phyloP scores from a whole-genome alignment of 2,329 filamentous ascomycete species.

The Cladosporium sp. region DNA sequence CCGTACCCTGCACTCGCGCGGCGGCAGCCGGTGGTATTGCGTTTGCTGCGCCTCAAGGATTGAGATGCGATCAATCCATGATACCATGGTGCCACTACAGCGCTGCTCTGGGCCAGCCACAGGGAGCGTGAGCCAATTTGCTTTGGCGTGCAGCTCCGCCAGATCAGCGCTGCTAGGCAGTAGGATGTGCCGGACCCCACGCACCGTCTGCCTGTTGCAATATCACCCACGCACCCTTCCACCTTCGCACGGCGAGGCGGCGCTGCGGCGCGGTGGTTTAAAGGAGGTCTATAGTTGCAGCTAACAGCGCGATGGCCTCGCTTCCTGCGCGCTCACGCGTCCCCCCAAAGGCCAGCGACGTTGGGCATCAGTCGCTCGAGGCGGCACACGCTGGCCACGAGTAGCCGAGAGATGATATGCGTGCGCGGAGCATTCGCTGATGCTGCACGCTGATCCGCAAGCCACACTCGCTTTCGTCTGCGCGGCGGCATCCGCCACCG shows the following conservation, averaged over 20 bases:
- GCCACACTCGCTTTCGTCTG: neutral
- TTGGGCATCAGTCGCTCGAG: slow-evolving; percentile 7
- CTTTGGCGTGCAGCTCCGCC: slow-evolving; percentile 1
- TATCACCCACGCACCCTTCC: slow-evolving; percentile 8
- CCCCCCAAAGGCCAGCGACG: neutral
- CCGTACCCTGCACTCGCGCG: neutral
- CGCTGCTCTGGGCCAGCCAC: slow-evolving; percentile 7
- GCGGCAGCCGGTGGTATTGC: neutral
- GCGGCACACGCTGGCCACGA: neutral
- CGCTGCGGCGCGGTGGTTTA: neutral
- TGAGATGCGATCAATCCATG: neutral
- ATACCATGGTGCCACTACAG: slow-evolving; percentile 7
- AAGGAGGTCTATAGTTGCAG: neutral
- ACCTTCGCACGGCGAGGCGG: neutral
- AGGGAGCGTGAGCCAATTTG: slow-evolving; percentile 4
- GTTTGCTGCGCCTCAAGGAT: slow-evolving; percentile 10
- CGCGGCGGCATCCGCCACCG: neutral
- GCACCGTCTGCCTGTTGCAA: slow-evolving; percentile 2
- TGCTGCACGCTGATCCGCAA: neutral
- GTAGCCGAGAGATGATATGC: neutral
- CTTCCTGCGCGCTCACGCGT: neutral
- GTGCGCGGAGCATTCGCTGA: neutral
- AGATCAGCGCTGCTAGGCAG: slow-evolving; percentile 8
- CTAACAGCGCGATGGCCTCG: slow-evolving; percentile 2
- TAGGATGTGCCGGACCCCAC: slow-evolving; percentile 10